Base-by-base conservation (phyloP, 805 yeast genomes). In the Sugiyamaella smithiae region DNA sequence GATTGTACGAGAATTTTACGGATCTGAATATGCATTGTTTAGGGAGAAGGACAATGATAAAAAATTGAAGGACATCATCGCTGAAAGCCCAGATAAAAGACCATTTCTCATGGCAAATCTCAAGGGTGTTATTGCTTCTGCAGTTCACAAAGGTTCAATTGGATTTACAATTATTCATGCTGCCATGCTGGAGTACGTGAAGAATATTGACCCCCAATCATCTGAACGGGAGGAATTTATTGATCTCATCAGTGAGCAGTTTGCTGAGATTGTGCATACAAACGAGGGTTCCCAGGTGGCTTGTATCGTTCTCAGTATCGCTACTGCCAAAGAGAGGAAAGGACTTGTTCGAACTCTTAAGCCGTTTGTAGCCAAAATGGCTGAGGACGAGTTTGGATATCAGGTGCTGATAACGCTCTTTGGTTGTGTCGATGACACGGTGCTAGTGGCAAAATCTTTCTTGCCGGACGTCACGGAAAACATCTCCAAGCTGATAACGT, bases 121-220 rank as follows among this genome's bases (percentile, higher is more conserved):
- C 66, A 74, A 73, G 54, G 88, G 87, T 51, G 88, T 96, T 7
- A 88, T 91, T 53, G 81, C 84, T 29, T 90, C 96, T 2, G 85
- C 97, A 4, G 93, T 91, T 43, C 91, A 85, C 65, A 91, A 91
- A 69, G 98, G 98, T 4, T 88, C 97, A 2, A 85, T 95, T 22
- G 98, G 98, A 33, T 91, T 91, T 76, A 95, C 89, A 66, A 85
- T 91, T 56, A 78, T 91, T 65, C 98, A 91, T 67, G 96, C 97
- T 32, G 97, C 95, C 45, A 88, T 91, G 96, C 83, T 77, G 64
- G 97, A 91, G 66, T 88, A 85, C 61, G 78, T 81, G 42, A 78
- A 82, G 53, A 83, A 88, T 52, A 80, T 88, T 54, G 80, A 80
- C 52, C 80, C 76, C 40, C 75, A 77, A 36, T 32, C 50, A 11